Evolutionary conservation across 495 filamentous ascomycete species (phyloP).

Genomic region (Penicillium macrosclerotiorum): DNA sequence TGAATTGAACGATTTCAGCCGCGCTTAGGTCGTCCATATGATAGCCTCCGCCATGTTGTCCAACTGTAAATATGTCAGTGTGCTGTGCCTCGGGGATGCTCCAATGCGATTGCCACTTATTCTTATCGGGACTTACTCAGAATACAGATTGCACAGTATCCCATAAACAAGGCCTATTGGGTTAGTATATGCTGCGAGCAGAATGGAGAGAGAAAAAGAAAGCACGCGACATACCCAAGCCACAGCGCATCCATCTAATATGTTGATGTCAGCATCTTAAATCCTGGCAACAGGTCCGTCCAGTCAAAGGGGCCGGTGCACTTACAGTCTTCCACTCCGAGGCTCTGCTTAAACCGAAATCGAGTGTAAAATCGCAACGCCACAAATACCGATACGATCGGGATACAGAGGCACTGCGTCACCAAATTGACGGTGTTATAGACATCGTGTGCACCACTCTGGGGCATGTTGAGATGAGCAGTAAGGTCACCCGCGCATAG

Average conservation of each 20-base stretch:
- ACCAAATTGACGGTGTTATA: slow-evolving; percentile 40
- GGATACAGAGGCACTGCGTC: slow-evolving; percentile 46
- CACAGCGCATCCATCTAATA: slow-evolving; percentile 27
- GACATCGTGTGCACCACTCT: slow-evolving; percentile 31
- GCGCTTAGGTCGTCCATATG: slow-evolving; percentile 25
- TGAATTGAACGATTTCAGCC: slow-evolving; percentile 22
- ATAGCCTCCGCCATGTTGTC: slow-evolving; percentile 38
- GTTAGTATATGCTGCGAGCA: not conserved
- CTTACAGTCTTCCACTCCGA: slow-evolving; percentile 45
- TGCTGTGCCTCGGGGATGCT: too few species aligned
- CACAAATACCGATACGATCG: slow-evolving; percentile 38
- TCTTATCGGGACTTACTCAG: slow-evolving; percentile 26
- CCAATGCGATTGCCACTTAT: too few species aligned
- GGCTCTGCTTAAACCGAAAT: slow-evolving; percentile 31
- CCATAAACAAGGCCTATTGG: slow-evolving; percentile 32
- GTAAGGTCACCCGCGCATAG: not conserved
- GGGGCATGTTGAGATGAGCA: slow-evolving; percentile 21
- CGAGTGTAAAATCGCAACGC: slow-evolving; percentile 37
- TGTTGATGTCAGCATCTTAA: not conserved
- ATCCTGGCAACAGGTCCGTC: not conserved
- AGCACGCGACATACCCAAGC: slow-evolving; percentile 39
- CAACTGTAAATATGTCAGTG: too few species aligned
- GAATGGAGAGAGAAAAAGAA: not conserved
- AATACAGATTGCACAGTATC: slow-evolving; percentile 37
- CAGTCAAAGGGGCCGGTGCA: not conserved